A percentile compares a stretch with the other conserved stretches of the same genome.
phyloP scores from a whole-genome alignment of 2,329 filamentous ascomycete genomes.

The Leptosphaerulina australis region DNA sequence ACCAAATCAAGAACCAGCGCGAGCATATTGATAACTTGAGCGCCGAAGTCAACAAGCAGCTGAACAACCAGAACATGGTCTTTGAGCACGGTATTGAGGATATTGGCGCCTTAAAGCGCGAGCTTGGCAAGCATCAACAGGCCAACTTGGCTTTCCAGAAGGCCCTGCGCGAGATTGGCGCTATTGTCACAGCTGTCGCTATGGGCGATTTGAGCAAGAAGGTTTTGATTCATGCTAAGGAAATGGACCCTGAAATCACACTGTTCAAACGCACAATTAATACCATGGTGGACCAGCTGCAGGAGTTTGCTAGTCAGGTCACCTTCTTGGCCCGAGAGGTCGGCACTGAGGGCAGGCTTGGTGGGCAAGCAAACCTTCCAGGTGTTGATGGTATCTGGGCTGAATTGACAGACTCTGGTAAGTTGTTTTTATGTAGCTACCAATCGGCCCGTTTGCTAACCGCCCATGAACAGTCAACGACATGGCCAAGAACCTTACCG shows the following conservation, averaged over 20 bases:
- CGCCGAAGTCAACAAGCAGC: constrained; percentile 82
- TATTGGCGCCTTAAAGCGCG: constrained; percentile 86
- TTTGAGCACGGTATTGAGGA: constrained; percentile 81
- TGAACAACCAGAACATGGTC: constrained; percentile 80
- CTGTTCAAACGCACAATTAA: constrained; percentile 99
- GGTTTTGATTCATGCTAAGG: constrained; percentile 90
- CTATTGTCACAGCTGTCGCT: constrained; percentile 95
- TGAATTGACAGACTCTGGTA: constrained; percentile 74
- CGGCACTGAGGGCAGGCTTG: constrained; percentile 91
- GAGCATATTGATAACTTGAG: constrained; percentile 85
- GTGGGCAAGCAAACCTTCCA: constrained; percentile 90
- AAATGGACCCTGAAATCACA: constrained; percentile 98
- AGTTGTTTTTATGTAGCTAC: constrained; percentile 28
- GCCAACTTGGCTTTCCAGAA: constrained; percentile 99
- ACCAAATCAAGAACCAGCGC: constrained; percentile 85
- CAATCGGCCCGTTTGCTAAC: constrained; percentile 40
- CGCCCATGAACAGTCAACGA: constrained; percentile 71
- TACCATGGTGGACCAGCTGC: constrained; percentile 98
- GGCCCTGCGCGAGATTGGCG: constrained; percentile 92
- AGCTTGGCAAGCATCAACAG: constrained; percentile 95
- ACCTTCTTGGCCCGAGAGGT: constrained; percentile 93
- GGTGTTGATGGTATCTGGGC: constrained; percentile 98
- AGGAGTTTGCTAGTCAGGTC: constrained; percentile 95
- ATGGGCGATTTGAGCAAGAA: constrained; percentile 96
- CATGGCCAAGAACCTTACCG: constrained; percentile 98